Evolutionary conservation across 1,284 basidiomycete species (phyloP), one percentile per base, ranked within the genome.

Genomic region (Lentinula novae-zelandiae): DNA sequence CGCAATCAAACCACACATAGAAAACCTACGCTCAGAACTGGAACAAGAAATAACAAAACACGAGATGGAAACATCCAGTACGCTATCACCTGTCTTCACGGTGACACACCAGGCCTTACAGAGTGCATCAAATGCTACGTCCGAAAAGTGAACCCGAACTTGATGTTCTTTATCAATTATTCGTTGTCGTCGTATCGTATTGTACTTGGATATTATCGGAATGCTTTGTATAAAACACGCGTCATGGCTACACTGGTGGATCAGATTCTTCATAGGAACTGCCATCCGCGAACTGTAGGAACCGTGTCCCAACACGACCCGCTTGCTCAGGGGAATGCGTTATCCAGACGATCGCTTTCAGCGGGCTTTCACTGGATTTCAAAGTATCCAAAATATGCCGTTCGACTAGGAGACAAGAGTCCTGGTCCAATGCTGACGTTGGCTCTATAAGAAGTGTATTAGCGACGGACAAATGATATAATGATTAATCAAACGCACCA

Each of bases 261-360:
- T 17, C 33, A 33, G 22, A n/a, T 52, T 82, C 82, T 66, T 88
- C 85, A 48, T 72, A 69, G 52, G 82, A 76, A 31, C 78, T 79
- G 12, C 76, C 76, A 1, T 72, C 69, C 0, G 80, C 75, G 52
- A 89, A 72, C 22, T 78, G 76, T n/a, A 88, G 67, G 66, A 86
- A 88, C 62, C 89, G 78, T 2, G 83, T 91, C 4, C 90, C 92
- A 20, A 90, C 84, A 57, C 92, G 78, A 60, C 82, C 75, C 0
- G 84, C 89, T 72, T 95, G 92, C 63, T 92, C 89, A 5, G 85
- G 82, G 0, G 90, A 91, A 71, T 95, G 92, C 0, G 93, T 95
- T 66, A 95, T 92, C 93, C 93, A 95, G 5, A 95, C 69, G 46
- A 93, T 73, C 0, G 91, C 88, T 69, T 90, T 89, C 56, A 92